Evolutionary conservation across 2,329 filamentous ascomycete species (phyloP).

Genomic region (Cladosporium velox): DNA sequence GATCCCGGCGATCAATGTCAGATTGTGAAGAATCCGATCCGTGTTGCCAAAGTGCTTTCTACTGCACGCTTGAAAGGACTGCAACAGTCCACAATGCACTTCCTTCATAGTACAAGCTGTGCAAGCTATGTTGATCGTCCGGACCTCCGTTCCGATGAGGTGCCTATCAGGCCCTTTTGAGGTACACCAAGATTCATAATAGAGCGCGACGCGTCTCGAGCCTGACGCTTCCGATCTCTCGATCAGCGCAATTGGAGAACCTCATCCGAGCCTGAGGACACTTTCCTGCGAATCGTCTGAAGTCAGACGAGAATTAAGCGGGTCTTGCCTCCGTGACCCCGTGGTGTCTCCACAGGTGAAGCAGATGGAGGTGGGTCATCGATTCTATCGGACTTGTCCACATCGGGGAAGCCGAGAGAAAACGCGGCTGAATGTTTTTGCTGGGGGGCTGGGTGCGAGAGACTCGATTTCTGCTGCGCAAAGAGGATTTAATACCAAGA

Average conservation of each 20-base stretch:
- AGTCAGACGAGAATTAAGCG: not conserved
- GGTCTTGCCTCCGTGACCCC: not conserved
- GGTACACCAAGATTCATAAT: not conserved
- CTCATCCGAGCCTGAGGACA: not conserved
- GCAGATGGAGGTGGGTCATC: constrained; percentile 15
- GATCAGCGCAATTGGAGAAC: not conserved
- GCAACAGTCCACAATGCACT: not conserved
- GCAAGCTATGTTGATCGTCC: not conserved
- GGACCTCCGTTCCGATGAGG: not conserved
- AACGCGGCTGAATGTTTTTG: not conserved
- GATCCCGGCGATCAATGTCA: not conserved
- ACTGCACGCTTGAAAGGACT: not conserved
- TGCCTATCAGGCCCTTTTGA: not conserved
- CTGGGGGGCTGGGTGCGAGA: not conserved
- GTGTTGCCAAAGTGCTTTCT: no score
- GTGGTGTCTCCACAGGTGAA: constrained; percentile 14
- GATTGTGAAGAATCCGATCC: not conserved
- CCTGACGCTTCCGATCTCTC: not conserved
- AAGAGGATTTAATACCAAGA: not conserved
- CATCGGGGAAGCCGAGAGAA: constrained; percentile 8
- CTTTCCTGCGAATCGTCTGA: not conserved
- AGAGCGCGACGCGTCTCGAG: not conserved
- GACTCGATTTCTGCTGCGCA: not conserved
- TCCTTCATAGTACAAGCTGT: not conserved
- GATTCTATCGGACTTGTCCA: not conserved